These are phyloP conservation scores for Fusarium continuum DNA, from an alignment of 2,329 filamentous ascomycete species.

Conservation along the genomic window DNA sequence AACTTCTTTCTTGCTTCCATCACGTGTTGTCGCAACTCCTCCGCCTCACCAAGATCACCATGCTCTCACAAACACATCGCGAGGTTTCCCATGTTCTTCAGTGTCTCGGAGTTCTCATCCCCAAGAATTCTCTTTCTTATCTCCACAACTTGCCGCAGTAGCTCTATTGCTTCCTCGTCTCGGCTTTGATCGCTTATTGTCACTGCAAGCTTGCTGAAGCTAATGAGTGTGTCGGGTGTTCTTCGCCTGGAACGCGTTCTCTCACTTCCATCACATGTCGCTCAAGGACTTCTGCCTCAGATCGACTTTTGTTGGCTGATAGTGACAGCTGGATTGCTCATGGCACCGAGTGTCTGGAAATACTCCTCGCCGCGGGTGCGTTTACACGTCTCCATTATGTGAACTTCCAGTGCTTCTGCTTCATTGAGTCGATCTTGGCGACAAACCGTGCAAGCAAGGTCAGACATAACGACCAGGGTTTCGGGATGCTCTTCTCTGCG, in stretches of 20 bases:
- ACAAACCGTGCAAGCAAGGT: background rate
- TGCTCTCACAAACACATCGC: background rate
- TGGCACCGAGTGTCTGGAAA: background rate
- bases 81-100: conserved; percentile 1
- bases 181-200: background rate
- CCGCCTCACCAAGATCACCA: background rate
- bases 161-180: conserved; percentile 18
- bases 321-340: background rate
- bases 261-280: background rate
- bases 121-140: background rate
- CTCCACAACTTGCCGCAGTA: background rate
- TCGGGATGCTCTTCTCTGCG: conserved; percentile 1
- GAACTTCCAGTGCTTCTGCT: conserved; percentile 10
- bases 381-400: background rate
- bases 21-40: background rate
- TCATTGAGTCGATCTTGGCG: conserved; percentile 4
- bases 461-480: background rate
- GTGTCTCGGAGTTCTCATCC: background rate
- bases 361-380: background rate
- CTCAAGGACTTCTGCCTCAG: background rate
- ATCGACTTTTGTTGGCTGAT: background rate
- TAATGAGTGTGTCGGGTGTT: conserved; percentile 7
- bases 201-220: background rate
- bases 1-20: background rate
- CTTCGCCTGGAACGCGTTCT: background rate